phyloP scores from a whole-genome alignment of 208 protist genomes.

The Leishmania aethiopica region DNA sequence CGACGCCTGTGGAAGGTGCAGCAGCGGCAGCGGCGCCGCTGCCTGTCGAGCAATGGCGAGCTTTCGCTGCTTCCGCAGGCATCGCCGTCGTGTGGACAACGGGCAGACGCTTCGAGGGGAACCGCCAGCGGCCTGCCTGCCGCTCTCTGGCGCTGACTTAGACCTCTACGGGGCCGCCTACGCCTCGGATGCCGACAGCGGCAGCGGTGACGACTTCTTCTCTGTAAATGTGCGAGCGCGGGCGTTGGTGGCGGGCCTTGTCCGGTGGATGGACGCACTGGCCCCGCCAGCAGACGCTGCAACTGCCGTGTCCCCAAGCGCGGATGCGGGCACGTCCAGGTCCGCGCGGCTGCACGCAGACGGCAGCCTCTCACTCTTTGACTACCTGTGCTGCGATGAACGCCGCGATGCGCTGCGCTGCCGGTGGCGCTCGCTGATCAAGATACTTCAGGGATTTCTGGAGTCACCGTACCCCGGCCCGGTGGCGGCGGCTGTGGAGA shows the following conservation, averaged over 20 bases:
- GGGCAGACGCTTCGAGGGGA: constrained; percentile 13
- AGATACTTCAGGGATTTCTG: constrained; percentile 49
- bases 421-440: constrained; percentile 47
- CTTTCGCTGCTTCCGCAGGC: constrained; percentile 24
- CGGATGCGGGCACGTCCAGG: background rate
- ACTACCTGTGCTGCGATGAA: constrained; percentile 37
- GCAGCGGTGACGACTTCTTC: constrained; percentile 33
- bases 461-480: constrained; percentile 45
- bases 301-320: background rate
- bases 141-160: constrained; percentile 28
- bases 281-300: background rate
- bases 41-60: background rate
- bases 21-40: background rate
- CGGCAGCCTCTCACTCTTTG: constrained; percentile 15
- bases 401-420: constrained; percentile 40
- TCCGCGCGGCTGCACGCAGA: background rate
- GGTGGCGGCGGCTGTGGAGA: constrained; percentile 57
- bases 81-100: constrained; percentile 20
- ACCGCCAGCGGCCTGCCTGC: constrained; percentile 7
- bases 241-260: constrained; percentile 33
- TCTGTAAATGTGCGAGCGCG: constrained; percentile 50
- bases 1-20: background rate
- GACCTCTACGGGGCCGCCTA: constrained; percentile 52
- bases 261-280: constrained; percentile 39
- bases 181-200: constrained; percentile 28